phyloP scores from a whole-genome alignment of 345 rosid genomes.

The Brassica rapa region DNA sequence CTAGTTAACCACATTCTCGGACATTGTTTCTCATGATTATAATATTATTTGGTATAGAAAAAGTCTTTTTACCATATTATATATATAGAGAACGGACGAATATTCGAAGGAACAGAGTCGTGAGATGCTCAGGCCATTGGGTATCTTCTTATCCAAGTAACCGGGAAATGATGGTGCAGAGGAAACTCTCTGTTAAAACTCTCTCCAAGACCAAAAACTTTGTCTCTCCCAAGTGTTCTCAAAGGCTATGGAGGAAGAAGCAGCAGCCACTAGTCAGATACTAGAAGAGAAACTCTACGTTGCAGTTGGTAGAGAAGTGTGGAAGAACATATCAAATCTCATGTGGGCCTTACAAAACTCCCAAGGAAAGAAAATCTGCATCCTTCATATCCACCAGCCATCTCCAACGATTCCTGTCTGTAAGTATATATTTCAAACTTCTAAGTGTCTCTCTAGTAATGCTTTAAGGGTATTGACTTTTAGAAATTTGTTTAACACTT shows the following conservation, averaged over 20 bases:
- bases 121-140: constrained; percentile 13
- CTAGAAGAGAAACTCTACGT: constrained; percentile 64
- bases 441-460: not conserved
- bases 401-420: constrained; percentile 59
- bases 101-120: constrained; percentile 32
- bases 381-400: constrained; percentile 69
- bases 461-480: constrained; percentile 13
- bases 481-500: not conserved
- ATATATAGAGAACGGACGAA: constrained; percentile 24
- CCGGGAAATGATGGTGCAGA: not conserved
- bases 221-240: not conserved
- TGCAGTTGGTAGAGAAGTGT: constrained; percentile 54
- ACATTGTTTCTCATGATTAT: not conserved
- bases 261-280: constrained; percentile 30
- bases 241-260: constrained; percentile 35
- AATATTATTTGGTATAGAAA: not conserved
- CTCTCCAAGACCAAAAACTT: not conserved
- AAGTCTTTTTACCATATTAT: not conserved
- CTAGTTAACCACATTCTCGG: not conserved
- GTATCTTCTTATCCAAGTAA: constrained; percentile 17
- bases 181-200: not conserved
- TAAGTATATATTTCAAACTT: constrained; percentile 39
- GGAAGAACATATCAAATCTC: constrained; percentile 48
- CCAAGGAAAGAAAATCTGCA: constrained; percentile 61
- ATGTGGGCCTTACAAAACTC: constrained; percentile 62